Evolutionary conservation across 2,329 filamentous ascomycete species (phyloP).

Genomic region (Sporothrix schenckii): DNA sequence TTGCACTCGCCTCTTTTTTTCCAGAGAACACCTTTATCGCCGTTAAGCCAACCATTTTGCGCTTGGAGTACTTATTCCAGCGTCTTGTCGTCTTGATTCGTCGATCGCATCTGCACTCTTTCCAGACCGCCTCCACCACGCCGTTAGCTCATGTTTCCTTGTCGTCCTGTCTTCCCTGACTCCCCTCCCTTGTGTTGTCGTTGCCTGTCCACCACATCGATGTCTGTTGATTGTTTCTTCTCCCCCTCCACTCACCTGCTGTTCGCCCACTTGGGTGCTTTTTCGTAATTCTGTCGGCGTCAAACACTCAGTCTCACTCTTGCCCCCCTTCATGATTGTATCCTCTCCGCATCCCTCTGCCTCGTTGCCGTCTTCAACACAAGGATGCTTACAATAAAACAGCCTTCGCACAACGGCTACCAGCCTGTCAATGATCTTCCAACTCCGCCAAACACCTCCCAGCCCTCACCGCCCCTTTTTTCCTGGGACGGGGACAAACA

Average conservation of each 20-base stretch:
- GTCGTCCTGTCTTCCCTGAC: background rate
- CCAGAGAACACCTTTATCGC: slow-evolving; percentile 8
- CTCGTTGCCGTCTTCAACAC: slow-evolving; percentile 45
- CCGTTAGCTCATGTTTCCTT: slow-evolving; percentile 19
- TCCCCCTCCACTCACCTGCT: background rate
- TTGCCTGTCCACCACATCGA: background rate
- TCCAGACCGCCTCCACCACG: slow-evolving; percentile 29
- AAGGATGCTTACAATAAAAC: slow-evolving; percentile 63
- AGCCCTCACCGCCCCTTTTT: slow-evolving; percentile 58
- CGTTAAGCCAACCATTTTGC: slow-evolving; percentile 21
- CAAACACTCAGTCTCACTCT: background rate
- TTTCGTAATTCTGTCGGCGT: background rate
- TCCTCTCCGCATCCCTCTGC: slow-evolving; percentile 16
- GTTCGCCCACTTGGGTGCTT: background rate
- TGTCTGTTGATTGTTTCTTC: background rate
- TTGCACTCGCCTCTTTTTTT: slow-evolving; percentile 18
- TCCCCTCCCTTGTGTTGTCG: background rate
- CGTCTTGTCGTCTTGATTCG: slow-evolving; percentile 26
- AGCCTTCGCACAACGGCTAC: slow-evolving; percentile 62
- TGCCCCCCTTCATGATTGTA: background rate
- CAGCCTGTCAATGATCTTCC: slow-evolving; percentile 65
- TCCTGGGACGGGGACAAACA: slow-evolving; percentile 49
- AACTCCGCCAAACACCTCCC: slow-evolving; percentile 59
- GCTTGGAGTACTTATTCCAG: slow-evolving; percentile 19
- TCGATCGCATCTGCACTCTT: slow-evolving; percentile 9